Evolutionary conservation across 345 rosid species (phyloP).

Genomic region (Pseudoturritis turrita): DNA sequence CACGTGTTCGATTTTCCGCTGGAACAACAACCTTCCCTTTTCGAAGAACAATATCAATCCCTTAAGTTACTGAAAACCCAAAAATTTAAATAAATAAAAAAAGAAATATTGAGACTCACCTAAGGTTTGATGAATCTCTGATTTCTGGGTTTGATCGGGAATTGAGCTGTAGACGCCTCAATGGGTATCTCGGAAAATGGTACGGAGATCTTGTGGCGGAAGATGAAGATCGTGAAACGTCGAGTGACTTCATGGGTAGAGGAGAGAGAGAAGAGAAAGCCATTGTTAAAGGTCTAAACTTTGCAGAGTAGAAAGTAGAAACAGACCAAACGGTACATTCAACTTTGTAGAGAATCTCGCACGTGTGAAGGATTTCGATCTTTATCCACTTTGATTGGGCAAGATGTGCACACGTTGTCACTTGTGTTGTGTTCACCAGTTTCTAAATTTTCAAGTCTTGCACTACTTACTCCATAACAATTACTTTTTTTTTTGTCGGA

Average conservation of each 20-base stretch:
- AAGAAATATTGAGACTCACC: neutral
- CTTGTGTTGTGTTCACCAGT: neutral
- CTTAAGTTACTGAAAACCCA: neutral
- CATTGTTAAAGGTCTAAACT: conserved; percentile 17
- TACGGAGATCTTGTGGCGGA: conserved; percentile 2
- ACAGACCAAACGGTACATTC: neutral
- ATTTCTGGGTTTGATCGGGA: neutral
- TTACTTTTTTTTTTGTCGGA: no score
- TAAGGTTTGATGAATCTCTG: conserved; percentile 16
- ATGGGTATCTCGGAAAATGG: conserved; percentile 14
- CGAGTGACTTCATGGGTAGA: conserved; percentile 19
- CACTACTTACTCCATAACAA: neutral
- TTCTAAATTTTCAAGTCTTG: neutral
- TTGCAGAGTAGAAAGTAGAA: neutral
- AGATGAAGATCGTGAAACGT: conserved; percentile 18
- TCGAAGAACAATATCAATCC: conserved; percentile 21
- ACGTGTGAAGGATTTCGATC: conserved; percentile 14
- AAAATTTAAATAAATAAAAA: neutral
- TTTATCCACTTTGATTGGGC: conserved; percentile 30
- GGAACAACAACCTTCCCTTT: conserved; percentile 46
- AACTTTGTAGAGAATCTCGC: conserved; percentile 3
- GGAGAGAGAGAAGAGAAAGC: conserved; percentile 30
- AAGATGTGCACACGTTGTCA: conserved; percentile 19
- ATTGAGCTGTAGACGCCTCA: conserved; percentile 18
- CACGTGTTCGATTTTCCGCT: conserved; percentile 38